A percentile compares a stretch with the other conserved stretches of the same genome.
Conservation (phyloP, 257 asterid genomes). For the Thymus mandschuricus region DNA sequence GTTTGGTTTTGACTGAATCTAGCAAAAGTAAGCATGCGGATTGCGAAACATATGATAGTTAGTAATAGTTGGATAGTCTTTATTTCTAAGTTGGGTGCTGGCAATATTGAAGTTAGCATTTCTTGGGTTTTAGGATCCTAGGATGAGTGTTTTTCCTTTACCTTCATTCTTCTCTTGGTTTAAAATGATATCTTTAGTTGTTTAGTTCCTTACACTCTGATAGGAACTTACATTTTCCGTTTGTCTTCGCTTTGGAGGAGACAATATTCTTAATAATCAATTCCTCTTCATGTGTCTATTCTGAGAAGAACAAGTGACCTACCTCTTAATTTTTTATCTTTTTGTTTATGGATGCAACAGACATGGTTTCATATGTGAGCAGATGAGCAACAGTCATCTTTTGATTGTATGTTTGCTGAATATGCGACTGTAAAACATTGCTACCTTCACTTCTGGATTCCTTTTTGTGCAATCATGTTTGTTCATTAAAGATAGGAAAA, state of each 20-base stretch:
- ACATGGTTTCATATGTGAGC: neutral
- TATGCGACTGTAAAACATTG: slow-evolving; percentile 7
- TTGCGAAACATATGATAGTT: slow-evolving; percentile 5
- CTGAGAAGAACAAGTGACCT: slow-evolving; percentile 2
- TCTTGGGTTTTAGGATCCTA: slow-evolving; percentile 22
- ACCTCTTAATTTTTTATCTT: neutral
- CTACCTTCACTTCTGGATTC: slow-evolving; percentile 4
- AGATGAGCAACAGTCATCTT: neutral
- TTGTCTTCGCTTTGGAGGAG: slow-evolving; percentile 18
- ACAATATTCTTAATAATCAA: slow-evolving; percentile 7
- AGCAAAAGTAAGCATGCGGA: slow-evolving; percentile 7
- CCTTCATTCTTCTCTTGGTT: neutral
- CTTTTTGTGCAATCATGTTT: slow-evolving; percentile 13
- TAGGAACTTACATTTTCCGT: slow-evolving; percentile 6
- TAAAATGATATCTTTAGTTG: slow-evolving; percentile 3
- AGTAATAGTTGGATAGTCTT: slow-evolving; percentile 9
- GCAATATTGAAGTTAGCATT: neutral
- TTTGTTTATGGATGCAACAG: neutral
- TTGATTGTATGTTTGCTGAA: slow-evolving; percentile 11
- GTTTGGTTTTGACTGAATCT: neutral
- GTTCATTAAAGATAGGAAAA: slow-evolving; percentile 16
- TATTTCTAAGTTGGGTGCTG: neutral
- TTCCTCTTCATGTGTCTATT: slow-evolving; percentile 13
- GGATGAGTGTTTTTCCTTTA: slow-evolving; percentile 2
- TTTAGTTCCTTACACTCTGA: slow-evolving; percentile 2